Conservation (phyloP, 495 filamentous ascomycete genomes). For the Aspergillus sclerotiicarbonarius region DNA sequence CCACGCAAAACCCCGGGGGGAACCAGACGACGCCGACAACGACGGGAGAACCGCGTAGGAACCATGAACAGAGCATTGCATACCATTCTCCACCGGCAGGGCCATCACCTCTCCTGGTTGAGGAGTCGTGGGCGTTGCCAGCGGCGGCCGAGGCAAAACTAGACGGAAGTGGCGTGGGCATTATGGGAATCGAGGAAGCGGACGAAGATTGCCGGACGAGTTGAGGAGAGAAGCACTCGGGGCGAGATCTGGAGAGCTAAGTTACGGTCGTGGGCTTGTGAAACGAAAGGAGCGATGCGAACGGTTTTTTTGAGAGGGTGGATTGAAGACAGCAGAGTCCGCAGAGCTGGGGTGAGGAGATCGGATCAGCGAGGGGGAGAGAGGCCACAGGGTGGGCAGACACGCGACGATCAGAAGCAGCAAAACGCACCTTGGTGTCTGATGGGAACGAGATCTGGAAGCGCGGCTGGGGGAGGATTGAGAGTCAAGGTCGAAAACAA, state of each 20-base stretch:
- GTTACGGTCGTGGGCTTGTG: not conserved
- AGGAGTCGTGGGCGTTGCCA: constrained; percentile 61
- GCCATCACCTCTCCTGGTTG: constrained; percentile 54
- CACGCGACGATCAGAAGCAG: constrained; percentile 5
- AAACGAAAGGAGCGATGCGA: not conserved
- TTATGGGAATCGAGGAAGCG: constrained; percentile 35
- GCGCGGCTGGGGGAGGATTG: constrained; percentile 14
- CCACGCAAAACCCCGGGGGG: not conserved
- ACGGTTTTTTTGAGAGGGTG: not conserved
- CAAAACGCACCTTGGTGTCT: not conserved
- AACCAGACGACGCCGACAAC: not conserved
- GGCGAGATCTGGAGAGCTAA: constrained; percentile 5
- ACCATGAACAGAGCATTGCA: constrained; percentile 14
- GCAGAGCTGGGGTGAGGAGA: constrained; percentile 2
- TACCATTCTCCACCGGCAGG: constrained; percentile 59
- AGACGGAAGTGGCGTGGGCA: constrained; percentile 76
- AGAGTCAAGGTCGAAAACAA: constrained; percentile 16
- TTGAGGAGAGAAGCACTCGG: constrained; percentile 4
- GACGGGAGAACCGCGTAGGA: not conserved
- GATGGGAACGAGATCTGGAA: constrained; percentile 1
- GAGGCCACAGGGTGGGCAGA: not conserved
- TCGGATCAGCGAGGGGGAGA: not conserved
- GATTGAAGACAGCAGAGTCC: not conserved
- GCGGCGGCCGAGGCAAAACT: constrained; percentile 83
- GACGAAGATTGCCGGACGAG: constrained; percentile 10